Conservation (phyloP, 148 eudicot genomes). For the Spergularia bocconei region DNA sequence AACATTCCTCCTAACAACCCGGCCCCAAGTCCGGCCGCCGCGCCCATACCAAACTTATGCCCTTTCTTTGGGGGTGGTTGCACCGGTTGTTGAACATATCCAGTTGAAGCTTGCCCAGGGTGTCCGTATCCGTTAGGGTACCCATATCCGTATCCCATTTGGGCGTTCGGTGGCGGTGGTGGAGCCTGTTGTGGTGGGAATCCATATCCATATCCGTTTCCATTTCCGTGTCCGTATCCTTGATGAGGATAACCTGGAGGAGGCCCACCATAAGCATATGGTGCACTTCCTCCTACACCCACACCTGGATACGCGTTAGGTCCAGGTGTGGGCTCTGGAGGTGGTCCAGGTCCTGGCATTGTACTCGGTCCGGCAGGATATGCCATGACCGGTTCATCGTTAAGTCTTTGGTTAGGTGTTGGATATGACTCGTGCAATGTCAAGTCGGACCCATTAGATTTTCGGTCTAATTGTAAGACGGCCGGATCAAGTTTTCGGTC, state of each 20-base stretch:
- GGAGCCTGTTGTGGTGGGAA: background rate
- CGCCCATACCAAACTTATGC: conserved; percentile 30
- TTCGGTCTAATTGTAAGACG: background rate
- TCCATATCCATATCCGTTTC: conserved; percentile 24
- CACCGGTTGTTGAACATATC: conserved; percentile 14
- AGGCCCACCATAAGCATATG: conserved; percentile 15
- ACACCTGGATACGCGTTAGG: background rate
- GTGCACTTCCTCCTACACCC: conserved; percentile 5
- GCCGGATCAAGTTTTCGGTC: conserved; percentile 15
- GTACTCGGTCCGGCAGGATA: conserved; percentile 17
- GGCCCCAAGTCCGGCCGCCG: conserved; percentile 36
- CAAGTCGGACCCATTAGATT: background rate
- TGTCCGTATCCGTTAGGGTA: conserved; percentile 20
- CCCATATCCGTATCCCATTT: conserved; percentile 22
- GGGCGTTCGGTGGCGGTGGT: conserved; percentile 15
- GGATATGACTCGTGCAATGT: background rate
- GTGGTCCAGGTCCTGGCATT: background rate
- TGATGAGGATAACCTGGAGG: background rate
- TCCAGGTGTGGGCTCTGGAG: background rate
- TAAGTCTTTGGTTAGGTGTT: conserved; percentile 5
- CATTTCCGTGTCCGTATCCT: conserved; percentile 22
- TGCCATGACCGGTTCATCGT: conserved; percentile 25
- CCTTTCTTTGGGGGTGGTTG: conserved; percentile 16
- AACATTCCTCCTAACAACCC: conserved; percentile 40
- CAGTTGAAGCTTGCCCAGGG: conserved; percentile 4